Evolutionary conservation across 2,329 filamentous ascomycete genomes (phyloP), one percentile per base, ranked within the genome.

Genomic region (Alternaria novae-zelandiae): DNA sequence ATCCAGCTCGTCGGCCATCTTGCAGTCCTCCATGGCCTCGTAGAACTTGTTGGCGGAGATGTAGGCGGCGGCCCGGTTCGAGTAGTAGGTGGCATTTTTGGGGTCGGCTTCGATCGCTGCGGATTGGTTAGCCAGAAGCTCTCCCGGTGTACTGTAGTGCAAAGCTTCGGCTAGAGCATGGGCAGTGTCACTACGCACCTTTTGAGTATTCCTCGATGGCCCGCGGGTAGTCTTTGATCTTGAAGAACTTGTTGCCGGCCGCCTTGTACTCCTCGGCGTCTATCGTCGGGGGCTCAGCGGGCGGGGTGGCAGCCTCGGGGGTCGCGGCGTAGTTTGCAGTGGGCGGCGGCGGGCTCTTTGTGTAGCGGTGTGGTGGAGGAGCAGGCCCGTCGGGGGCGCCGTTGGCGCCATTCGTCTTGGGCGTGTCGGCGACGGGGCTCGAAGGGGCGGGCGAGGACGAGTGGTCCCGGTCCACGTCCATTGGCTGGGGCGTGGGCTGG

Each of bases 161-260:
- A 64, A 50, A 20, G 60, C 51, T 26, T 36, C 47, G 49, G 54
- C 49, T 58, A 41, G 60, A 23, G 46, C 28, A 61, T 26, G 55
- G 64, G 50, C 25, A 56, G 61, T 46, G 55, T 59, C 25, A 58
- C 63, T 79, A 78, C 85, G 63, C 85, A 97, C 95, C 95, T 88
- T 97, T 97, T 71, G 92, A 93, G 81, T 98, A 99, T 81, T 97
- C 93, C 71, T 92, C 88, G 78, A 98, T 94, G 23, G 96, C 95
- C 77, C 91, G 91, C 64, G 86, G 83, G 80, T 95, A 99, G 76
- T 97, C 92, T 78, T 91, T 93, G 68, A 94, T 92, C 84, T 97
- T 98, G 87, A 97, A 99, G 77, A 93, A 95, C 76, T 96, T 96
- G 84, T 99, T 99, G 63, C 96, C 96, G 3, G 92, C 89, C 72